Percentiles rank a stretch among this genome's conserved stretches.
Conservation (phyloP, 805 yeast genomes). For the Saccharomycopsis schoenii region DNA sequence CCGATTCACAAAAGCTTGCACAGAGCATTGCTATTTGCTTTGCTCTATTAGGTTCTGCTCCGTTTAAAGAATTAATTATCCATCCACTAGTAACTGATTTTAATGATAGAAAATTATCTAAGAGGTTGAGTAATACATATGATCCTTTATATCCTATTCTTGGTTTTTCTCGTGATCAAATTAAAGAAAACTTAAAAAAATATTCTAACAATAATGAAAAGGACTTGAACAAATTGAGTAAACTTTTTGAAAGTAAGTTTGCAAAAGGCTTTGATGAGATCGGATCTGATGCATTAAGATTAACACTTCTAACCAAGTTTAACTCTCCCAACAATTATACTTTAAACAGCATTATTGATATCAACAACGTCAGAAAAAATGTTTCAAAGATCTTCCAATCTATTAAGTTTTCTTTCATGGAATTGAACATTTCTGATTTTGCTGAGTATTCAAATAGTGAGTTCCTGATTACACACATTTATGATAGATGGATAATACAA, state of each 20-base stretch:
- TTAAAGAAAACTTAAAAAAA: constrained; percentile 61
- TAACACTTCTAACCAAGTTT: constrained; percentile 24
- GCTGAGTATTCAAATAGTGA: constrained; percentile 50
- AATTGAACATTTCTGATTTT: constrained; percentile 67
- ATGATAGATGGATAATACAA: constrained; percentile 90
- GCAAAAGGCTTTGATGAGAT: constrained; percentile 98
- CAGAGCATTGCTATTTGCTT: constrained; percentile 88
- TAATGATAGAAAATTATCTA: constrained; percentile 98
- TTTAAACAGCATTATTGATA: constrained; percentile 90
- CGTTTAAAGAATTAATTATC: constrained; percentile 95
- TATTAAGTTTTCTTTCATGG: constrained; percentile 87
- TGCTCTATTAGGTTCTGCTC: constrained; percentile 67
- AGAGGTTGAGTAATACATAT: constrained; percentile 89
- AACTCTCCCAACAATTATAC: constrained; percentile 34
- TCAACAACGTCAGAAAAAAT: constrained; percentile 91
- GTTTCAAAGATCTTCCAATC: constrained; percentile 98
- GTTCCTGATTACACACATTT: constrained; percentile 61
- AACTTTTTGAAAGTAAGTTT: constrained; percentile 78
- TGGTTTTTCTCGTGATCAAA: constrained; percentile 70
- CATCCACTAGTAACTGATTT: constrained; percentile 98
- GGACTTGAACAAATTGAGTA: constrained; percentile 76
- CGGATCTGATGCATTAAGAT: constrained; percentile 97
- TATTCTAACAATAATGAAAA: constrained; percentile 79
- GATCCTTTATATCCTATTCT: constrained; percentile 90
- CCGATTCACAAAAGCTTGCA: constrained; percentile 99